Conservation (phyloP, 768 basidiomycete genomes). For the Rhizopogon vesiculosus region DNA sequence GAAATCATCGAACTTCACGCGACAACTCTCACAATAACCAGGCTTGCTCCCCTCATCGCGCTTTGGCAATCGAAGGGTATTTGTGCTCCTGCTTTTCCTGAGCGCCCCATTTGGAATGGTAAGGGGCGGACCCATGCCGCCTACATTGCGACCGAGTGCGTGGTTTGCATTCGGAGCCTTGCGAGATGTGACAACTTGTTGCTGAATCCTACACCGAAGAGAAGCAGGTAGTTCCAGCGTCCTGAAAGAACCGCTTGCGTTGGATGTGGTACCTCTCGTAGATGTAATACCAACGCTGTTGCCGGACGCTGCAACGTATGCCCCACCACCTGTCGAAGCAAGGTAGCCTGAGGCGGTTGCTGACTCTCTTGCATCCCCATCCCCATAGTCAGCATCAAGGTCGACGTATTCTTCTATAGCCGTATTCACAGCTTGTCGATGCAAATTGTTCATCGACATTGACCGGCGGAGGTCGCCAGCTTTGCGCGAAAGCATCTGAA, state of each 20-base stretch:
- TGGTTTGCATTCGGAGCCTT: conserved; percentile 26
- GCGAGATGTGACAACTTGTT: conserved; percentile 65
- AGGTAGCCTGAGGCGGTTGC: conserved; percentile 69
- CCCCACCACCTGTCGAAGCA: conserved; percentile 45
- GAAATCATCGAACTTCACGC: conserved; percentile 86
- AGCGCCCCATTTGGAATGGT: conserved; percentile 49
- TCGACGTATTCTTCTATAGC: conserved; percentile 40
- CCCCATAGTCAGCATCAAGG: conserved; percentile 33
- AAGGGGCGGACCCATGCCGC: conserved; percentile 65
- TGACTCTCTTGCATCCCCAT: conserved; percentile 39
- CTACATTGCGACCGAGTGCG: conserved; percentile 11
- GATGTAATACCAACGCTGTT: conserved; percentile 94
- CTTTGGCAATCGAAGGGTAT: conserved; percentile 67
- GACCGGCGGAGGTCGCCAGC: conserved; percentile 63
- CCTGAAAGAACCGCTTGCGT: conserved; percentile 40
- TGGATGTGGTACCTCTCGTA: conserved; percentile 81
- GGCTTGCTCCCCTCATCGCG: conserved; percentile 87
- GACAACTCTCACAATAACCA: conserved; percentile 97
- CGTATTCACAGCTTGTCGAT: conserved; percentile 41
- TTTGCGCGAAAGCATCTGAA: conserved; percentile 23
- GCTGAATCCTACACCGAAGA: conserved; percentile 52
- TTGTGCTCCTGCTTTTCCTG: conserved; percentile 78
- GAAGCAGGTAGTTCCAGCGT: conserved; percentile 47
- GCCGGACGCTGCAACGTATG: conserved; percentile 88
- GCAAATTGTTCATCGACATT: conserved; percentile 74